These are phyloP conservation scores for Lachnellula occidentalis DNA, from an alignment of 2,329 filamentous ascomycete genomes.

Conservation along the genomic window DNA sequence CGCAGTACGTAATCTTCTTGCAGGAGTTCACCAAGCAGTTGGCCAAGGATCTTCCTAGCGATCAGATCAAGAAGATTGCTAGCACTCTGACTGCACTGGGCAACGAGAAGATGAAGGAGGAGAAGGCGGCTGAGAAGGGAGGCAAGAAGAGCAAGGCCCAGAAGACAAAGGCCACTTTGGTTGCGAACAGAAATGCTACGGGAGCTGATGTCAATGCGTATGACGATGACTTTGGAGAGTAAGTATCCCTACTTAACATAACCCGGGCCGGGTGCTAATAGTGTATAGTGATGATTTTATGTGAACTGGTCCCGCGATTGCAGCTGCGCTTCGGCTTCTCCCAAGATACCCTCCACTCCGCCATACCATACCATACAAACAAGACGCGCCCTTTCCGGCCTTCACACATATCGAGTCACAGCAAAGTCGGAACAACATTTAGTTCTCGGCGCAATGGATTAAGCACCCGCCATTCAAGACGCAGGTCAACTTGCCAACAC, in stretches of 20 bases:
- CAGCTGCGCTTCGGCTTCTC: conserved; percentile 9
- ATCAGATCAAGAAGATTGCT: conserved; percentile 94
- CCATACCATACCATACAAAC: background rate
- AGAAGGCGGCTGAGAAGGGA: conserved; percentile 89
- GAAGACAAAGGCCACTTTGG: conserved; percentile 86
- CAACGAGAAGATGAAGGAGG: conserved; percentile 98
- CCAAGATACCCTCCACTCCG: conserved; percentile 4
- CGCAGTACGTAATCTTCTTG: conserved; percentile 83
- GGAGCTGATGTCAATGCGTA: conserved; percentile 71
- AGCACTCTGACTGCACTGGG: conserved; percentile 81
- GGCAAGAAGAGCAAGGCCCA: conserved; percentile 96
- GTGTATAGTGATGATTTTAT: conserved; percentile 62
- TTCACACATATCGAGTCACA: conserved; percentile 4
- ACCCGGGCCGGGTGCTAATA: conserved; percentile 16
- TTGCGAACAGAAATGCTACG: conserved; percentile 54
- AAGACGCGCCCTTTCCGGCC: conserved; percentile 5
- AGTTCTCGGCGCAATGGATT: conserved; percentile 3
- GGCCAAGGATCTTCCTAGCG: conserved; percentile 78
- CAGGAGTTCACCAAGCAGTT: conserved; percentile 88
- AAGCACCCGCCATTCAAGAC: conserved; percentile 4
- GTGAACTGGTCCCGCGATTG: conserved; percentile 42
- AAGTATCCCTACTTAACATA: conserved; percentile 39
- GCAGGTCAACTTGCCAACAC: conserved; percentile 4
- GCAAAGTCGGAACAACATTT: conserved; percentile 1
- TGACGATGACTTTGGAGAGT: conserved; percentile 83